phyloP scores from a whole-genome alignment of 2,329 filamentous ascomycete genomes.

The Penicillium digitatum region DNA sequence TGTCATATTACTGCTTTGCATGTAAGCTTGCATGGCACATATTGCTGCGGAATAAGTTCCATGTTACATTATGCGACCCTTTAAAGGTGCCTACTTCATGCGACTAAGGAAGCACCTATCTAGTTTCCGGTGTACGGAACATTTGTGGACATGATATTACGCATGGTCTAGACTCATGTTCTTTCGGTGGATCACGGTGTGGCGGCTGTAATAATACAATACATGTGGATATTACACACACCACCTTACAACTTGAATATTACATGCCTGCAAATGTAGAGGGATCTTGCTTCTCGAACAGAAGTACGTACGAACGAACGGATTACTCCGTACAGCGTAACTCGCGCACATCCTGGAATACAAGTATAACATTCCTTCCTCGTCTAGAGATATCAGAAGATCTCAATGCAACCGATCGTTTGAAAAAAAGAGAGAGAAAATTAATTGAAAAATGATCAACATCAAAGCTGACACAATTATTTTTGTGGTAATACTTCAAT shows the following conservation, averaged over 20 bases:
- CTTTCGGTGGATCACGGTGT: background rate
- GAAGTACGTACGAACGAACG: background rate
- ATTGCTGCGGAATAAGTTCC: background rate
- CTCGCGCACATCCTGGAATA: background rate
- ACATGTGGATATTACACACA: background rate
- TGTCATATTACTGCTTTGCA: background rate
- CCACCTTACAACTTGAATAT: too few relatives aligned
- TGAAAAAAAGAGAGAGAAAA: background rate
- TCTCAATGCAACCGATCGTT: background rate
- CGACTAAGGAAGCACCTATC: too few relatives aligned
- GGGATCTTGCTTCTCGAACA: conserved; percentile 1
- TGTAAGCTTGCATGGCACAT: background rate
- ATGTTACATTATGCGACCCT: background rate
- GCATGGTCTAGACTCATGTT: background rate
- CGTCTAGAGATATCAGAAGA: background rate
- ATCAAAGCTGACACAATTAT: background rate
- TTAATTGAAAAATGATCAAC: background rate
- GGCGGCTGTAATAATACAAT: background rate
- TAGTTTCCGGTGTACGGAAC: background rate
- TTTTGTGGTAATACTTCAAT: background rate
- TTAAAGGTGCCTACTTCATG: background rate
- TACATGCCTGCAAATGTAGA: conserved; percentile 4
- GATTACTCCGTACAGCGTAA: background rate
- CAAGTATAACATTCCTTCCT: background rate
- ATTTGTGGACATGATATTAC: background rate